phyloP scores from a whole-genome alignment of 2,329 filamentous ascomycete genomes.

The Venturia asperata region DNA sequence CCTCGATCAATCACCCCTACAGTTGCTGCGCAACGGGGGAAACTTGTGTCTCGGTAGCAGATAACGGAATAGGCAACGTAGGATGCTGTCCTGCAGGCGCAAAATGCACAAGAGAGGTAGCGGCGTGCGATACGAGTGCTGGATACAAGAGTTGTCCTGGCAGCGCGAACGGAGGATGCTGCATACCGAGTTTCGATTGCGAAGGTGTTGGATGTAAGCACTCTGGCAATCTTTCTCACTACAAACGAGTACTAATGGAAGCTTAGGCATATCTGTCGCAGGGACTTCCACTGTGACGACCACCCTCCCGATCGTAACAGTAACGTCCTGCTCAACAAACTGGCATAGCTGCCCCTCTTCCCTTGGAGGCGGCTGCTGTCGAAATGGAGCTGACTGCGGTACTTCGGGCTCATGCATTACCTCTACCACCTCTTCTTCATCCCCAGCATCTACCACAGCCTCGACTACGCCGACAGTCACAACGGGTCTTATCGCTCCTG shows the following conservation, averaged over 20 bases:
- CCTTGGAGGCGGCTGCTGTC: conserved; percentile 44
- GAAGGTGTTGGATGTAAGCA: conserved; percentile 62
- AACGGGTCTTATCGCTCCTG: conserved; percentile 35
- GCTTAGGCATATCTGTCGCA: background rate
- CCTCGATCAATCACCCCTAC: conserved; percentile 56
- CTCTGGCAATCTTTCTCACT: background rate
- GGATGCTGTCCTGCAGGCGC: conserved; percentile 66
- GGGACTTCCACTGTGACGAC: conserved; percentile 24
- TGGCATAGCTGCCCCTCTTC: conserved; percentile 41
- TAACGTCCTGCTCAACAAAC: conserved; percentile 37
- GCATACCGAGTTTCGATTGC: conserved; percentile 64
- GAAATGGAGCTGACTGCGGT: conserved; percentile 34
- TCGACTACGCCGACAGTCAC: conserved; percentile 27
- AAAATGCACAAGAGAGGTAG: conserved; percentile 57
- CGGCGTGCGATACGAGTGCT: conserved; percentile 48
- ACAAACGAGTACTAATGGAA: background rate
- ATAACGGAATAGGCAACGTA: conserved; percentile 58
- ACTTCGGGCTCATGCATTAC: conserved; percentile 34
- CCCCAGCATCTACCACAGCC: conserved; percentile 22
- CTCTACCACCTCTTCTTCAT: background rate
- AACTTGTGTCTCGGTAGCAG: conserved; percentile 57
- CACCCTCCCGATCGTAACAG: conserved; percentile 24
- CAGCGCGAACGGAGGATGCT: conserved; percentile 65
- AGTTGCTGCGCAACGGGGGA: conserved; percentile 65
- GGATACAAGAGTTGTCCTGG: conserved; percentile 59